Percentiles rank a stretch among this genome's conserved stretches.
phyloP scores from a whole-genome alignment of 2,329 filamentous ascomycete species.

The Trichophyton verrucosum region DNA sequence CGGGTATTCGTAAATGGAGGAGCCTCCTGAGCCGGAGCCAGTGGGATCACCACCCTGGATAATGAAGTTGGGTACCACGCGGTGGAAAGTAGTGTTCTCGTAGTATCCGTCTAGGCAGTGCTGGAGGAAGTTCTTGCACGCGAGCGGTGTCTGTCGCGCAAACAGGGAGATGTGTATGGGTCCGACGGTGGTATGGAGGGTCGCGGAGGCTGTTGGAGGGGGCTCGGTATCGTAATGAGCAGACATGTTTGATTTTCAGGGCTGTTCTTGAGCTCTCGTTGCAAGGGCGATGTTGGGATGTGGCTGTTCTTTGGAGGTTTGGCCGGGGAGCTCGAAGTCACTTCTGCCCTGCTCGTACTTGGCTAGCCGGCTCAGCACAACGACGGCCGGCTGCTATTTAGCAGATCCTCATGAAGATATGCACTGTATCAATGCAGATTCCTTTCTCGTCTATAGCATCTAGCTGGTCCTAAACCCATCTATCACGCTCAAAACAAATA shows the following conservation, averaged over 20 bases:
- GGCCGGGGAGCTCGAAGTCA: background rate
- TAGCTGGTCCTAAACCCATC: too few relatives aligned
- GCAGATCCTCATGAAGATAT: too few relatives aligned
- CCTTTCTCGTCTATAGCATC: too few relatives aligned
- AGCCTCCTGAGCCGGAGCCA: constrained; percentile 79
- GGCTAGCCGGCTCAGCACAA: background rate
- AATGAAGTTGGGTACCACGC: constrained; percentile 81
- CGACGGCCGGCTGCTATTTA: background rate
- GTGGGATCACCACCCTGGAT: constrained; percentile 91
- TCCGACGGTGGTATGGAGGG: constrained; percentile 79
- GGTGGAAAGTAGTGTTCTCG: constrained; percentile 84
- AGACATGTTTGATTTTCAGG: constrained; percentile 49
- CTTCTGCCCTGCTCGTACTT: background rate
- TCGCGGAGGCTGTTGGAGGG: constrained; percentile 80
- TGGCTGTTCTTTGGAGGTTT: background rate
- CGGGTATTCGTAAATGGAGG: constrained; percentile 74
- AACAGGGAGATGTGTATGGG: constrained; percentile 88
- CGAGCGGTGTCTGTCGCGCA: constrained; percentile 82
- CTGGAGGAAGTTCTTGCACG: constrained; percentile 91
- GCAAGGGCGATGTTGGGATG: too few relatives aligned
- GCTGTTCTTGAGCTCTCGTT: background rate
- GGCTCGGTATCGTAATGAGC: constrained; percentile 89
- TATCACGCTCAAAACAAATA: too few relatives aligned
- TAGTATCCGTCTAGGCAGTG: constrained; percentile 93
- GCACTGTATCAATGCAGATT: too few relatives aligned